Evolutionary conservation across 2,329 filamentous ascomycete genomes (phyloP).

Genomic region (Domatiomyces globalis): DNA sequence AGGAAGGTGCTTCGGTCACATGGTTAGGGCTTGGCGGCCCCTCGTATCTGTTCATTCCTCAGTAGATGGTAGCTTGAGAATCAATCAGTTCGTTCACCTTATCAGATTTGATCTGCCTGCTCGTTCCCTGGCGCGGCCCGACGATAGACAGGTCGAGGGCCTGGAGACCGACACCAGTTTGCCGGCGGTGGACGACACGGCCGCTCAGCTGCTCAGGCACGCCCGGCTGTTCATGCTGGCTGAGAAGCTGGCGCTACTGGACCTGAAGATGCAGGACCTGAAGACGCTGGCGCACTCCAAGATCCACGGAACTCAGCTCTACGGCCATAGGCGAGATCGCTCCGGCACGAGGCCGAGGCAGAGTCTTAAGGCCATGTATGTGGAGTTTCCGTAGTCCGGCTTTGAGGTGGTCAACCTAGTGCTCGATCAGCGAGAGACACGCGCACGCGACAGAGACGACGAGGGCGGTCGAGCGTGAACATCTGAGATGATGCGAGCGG

Average conservation of each 20-base stretch:
- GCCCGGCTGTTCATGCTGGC: constrained; percentile 81
- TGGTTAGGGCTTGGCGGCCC: too few species aligned
- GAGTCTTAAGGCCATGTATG: constrained; percentile 73
- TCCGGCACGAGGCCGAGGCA: constrained; percentile 71
- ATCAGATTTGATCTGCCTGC: too few species aligned
- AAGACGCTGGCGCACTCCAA: constrained; percentile 70
- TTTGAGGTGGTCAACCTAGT: constrained; percentile 68
- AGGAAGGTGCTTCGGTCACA: too few species aligned
- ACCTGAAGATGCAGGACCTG: constrained; percentile 51
- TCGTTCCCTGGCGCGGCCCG: too few species aligned
- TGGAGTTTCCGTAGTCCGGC: constrained; percentile 82
- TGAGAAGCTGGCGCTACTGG: constrained; percentile 53
- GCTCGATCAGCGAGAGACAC: constrained; percentile 33
- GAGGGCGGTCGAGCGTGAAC: constrained; percentile 20
- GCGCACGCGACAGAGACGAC: constrained; percentile 21
- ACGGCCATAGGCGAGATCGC: constrained; percentile 76
- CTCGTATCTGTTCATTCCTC: too few species aligned
- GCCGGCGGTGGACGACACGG: constrained; percentile 58
- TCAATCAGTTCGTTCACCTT: too few species aligned
- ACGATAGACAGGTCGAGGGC: too few species aligned
- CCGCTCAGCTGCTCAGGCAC: constrained; percentile 72
- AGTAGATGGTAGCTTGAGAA: too few species aligned
- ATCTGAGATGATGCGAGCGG: too few species aligned
- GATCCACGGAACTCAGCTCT: constrained; percentile 79
- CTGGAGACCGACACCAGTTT: constrained; percentile 56